phyloP scores from a whole-genome alignment of 345 rosid genomes.

The Tarenaya hassleriana region DNA sequence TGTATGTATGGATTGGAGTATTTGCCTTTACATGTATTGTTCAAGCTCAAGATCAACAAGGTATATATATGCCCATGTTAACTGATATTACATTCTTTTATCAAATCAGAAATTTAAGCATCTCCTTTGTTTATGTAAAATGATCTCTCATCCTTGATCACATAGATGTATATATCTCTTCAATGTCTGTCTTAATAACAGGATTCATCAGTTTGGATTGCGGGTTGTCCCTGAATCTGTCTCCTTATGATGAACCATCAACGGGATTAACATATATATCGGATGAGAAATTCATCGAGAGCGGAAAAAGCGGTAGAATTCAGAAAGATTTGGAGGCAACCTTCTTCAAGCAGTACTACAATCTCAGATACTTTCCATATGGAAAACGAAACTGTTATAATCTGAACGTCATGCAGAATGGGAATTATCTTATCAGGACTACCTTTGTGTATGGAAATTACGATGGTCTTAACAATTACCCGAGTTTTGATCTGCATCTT shows the following conservation, averaged over 20 bases:
- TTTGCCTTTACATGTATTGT: conserved; percentile 13
- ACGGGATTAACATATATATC: conserved; percentile 29
- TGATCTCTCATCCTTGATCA: neutral
- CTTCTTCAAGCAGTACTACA: neutral
- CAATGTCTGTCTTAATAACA: conserved; percentile 15
- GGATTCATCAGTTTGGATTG: conserved; percentile 48
- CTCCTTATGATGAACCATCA: conserved; percentile 16
- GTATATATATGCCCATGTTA: conserved; percentile 2
- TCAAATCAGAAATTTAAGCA: too few species aligned
- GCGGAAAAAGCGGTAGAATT: conserved; percentile 22
- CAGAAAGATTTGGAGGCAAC: conserved; percentile 1
- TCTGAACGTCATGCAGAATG: conserved; percentile 17
- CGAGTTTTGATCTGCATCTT: conserved; percentile 36
- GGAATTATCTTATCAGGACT: conserved; percentile 34
- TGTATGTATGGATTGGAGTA: neutral
- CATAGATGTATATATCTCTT: conserved; percentile 3
- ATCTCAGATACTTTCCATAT: conserved; percentile 31
- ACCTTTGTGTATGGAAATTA: too few species aligned
- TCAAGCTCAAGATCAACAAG: conserved; percentile 25
- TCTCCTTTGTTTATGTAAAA: too few species aligned
- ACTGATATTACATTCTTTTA: too few species aligned
- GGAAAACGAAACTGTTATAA: conserved; percentile 43
- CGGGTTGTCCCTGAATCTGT: conserved; percentile 23
- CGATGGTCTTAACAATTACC: conserved; percentile 22
- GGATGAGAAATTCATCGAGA: conserved; percentile 28